phyloP scores from a whole-genome alignment of 1,284 basidiomycete species.

The Boletus holoroseus region DNA sequence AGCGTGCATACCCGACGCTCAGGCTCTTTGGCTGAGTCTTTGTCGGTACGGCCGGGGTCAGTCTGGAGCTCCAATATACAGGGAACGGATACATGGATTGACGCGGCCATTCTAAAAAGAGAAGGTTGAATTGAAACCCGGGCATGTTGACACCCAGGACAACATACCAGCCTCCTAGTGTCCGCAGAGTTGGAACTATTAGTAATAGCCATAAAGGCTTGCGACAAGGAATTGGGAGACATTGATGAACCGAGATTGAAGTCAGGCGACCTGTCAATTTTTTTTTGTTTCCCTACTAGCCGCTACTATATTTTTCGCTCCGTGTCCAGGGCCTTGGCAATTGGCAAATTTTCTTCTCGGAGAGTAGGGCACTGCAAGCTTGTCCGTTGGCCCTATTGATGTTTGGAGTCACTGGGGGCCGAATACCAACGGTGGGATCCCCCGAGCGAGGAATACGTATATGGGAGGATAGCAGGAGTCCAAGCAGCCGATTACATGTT shows the following conservation, averaged over 20 bases:
- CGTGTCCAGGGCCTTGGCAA: conserved; percentile 1
- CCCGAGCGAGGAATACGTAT: background rate
- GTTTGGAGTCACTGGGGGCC: background rate
- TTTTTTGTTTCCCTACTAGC: conserved; percentile 9
- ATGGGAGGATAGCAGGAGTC: background rate
- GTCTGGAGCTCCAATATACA: too few relatives aligned
- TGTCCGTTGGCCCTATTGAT: background rate
- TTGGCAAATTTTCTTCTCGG: background rate
- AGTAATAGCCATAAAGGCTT: background rate
- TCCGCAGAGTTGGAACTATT: background rate
- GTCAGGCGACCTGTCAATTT: conserved; percentile 8
- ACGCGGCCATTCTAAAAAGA: background rate
- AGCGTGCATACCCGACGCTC: conserved; percentile 9
- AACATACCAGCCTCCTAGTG: background rate
- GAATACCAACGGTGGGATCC: background rate
- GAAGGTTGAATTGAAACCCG: background rate
- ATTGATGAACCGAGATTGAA: conserved; percentile 3
- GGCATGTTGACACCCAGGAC: background rate
- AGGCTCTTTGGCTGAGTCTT: conserved; percentile 2
- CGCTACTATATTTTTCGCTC: background rate
- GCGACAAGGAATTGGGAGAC: background rate
- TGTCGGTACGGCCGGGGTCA: conserved; percentile 2
- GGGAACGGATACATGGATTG: too few relatives aligned
- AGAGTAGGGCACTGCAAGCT: background rate
- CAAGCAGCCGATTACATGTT: conserved; percentile 25